Evolutionary conservation across 306 rosid genomes (phyloP), one percentile per base, ranked within the genome.

Genomic region (Boehmeria nivea): DNA sequence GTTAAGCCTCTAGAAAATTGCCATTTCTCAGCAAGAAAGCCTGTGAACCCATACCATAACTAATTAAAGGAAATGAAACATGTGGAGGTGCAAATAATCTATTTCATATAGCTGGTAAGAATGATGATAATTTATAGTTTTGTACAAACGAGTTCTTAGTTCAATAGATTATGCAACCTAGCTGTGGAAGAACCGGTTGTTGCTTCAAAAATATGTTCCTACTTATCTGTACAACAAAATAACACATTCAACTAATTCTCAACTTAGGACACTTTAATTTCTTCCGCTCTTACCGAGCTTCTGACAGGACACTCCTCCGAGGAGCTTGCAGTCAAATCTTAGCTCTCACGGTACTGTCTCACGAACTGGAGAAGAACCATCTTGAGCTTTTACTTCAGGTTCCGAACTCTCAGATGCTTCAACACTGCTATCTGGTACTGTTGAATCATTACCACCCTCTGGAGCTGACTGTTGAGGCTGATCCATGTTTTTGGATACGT

Each of bases 201-300:
- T n/a, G n/a, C n/a, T n/a, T n/a, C n/a, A n/a, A 31, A 40, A 67
- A 37, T 12, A 59, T 15, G 38, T 38, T 33, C 33, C 44, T 31
- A 36, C 42, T 11, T 16, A 18, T 53, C 72, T 66, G 57, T 64
- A 63, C 80, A 43, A 31, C 70, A 31, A 26, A 16, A 38, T 37
- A 42, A 49, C 28, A 33, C 27, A 19, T 26, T 22, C 58, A 64
- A 31, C 52, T 13, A 39, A 28, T 34, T 40, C 15, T 14, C 51
- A 17, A 15, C 42, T 55, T 58, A 8, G 14, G 67, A 60, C 57
- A 10, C 31, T 15, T 31, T 23, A 14, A 28, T 40, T 20, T 51
- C 53, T 43, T 38, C 43, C 42, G 8, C 56, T 49, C 44, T 46
- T 25, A 21, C 45, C n/a, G n/a, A n/a, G n/a, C n/a, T n/a, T n/a